phyloP scores from a whole-genome alignment of 2,329 filamentous ascomycete genomes.

The Pseudocercospora musae region DNA sequence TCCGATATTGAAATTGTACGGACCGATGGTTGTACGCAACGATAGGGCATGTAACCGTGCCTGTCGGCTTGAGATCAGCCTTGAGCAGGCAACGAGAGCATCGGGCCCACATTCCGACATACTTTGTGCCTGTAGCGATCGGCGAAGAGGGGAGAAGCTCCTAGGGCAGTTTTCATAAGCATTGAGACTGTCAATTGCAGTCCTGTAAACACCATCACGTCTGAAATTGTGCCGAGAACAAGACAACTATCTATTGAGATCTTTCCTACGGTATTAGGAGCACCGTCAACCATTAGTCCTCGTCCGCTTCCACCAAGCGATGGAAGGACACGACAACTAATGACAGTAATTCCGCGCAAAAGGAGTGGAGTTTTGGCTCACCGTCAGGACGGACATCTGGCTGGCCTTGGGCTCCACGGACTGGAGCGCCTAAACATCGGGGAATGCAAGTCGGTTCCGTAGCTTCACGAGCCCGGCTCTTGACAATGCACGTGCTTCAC shows the following conservation, averaged over 20 bases:
- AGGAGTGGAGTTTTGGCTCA: background rate
- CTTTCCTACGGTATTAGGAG: background rate
- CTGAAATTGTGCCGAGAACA: background rate
- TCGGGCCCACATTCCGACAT: background rate
- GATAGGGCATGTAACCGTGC: background rate
- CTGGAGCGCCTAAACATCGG: constrained; percentile 12
- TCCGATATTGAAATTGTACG: background rate
- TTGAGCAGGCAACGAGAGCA: background rate
- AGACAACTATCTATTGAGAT: background rate
- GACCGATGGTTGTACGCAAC: background rate
- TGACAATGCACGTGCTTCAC: constrained; percentile 1
- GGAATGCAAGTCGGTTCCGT: background rate
- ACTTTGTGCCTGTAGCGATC: background rate
- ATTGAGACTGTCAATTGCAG: background rate
- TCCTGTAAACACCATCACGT: background rate
- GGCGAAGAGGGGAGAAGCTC: background rate
- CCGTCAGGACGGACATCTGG: background rate
- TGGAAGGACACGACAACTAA: background rate
- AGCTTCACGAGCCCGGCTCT: background rate
- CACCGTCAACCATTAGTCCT: background rate
- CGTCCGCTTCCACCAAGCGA: background rate
- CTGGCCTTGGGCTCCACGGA: background rate
- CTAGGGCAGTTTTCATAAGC: background rate
- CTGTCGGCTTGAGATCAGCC: background rate
- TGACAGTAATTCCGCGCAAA: background rate